Evolutionary conservation across 192 early-diverging fungal genomes (phyloP), one percentile per base, ranked within the genome.

Genomic region (Rhizophagus clarus): DNA sequence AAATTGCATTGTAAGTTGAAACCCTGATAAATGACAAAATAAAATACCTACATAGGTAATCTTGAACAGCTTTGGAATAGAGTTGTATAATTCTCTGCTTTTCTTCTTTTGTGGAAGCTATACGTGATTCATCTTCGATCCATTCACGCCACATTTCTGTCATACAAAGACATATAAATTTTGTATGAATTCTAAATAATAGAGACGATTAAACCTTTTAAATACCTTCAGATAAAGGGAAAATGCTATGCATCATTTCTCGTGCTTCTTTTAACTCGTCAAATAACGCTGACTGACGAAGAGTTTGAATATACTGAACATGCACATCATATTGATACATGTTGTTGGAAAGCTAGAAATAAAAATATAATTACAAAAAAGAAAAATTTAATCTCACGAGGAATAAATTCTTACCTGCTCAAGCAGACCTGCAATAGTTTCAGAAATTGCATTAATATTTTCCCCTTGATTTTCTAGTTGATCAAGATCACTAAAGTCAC

Each of bases 121-220:
- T 74, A 14, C 82, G 82, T 31, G 83, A 82, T 61, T 92, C 91
- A 76, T 93, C 92, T 40, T 92, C 80, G 66, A 94, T 90, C 93
- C 93, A 94, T 68, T 92, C 89, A 72, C 91, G 47, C 93, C 93
- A 95, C 31, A 94, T 81, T 15, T 86, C 93, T 94, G 83, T 20
- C 34, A 29, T 29, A 40, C 32, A 40, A 40, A 40, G 0, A 40
- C 37, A 0, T 4, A 7, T 40, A 40, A 40, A 40, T 9, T 40
- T 40, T 40, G 32, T 7, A 40, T 6, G 6, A 40, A 40, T 40
- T 40, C 37, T 31, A 26, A 15, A 20, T n/a, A 24, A n/a, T 63
- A 10, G 6, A 56, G 56, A 42, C 24, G 29, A 1, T 8, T 77
- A 56, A 14, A 15, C 22, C 12, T 14, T 7, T 17, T n/a, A 51